phyloP scores from a whole-genome alignment of 2,329 filamentous ascomycete species.

The Paraconiothyrium brasiliense region DNA sequence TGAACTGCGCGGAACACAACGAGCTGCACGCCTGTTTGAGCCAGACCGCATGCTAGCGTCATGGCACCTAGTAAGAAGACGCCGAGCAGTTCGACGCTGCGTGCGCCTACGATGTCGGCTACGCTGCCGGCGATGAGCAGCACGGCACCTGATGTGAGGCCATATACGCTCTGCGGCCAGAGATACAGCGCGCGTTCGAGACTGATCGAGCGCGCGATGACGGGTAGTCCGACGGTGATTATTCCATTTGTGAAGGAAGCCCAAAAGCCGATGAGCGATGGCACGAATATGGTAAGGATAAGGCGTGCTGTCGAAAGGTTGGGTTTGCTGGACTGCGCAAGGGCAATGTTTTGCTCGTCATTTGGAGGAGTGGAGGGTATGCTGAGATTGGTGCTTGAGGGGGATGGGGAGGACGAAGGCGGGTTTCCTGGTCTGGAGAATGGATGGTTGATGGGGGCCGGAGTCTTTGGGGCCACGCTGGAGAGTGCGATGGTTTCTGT shows the following conservation, averaged over 20 bases:
- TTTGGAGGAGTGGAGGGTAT: conserved; percentile 1
- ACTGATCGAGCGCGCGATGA: conserved; percentile 47
- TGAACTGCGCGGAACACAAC: conserved; percentile 58
- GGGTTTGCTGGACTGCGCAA: conserved; percentile 17
- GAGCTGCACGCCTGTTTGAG: conserved; percentile 55
- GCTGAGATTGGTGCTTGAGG: conserved; percentile 6
- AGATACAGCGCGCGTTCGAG: conserved; percentile 44
- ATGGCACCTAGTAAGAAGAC: conserved; percentile 54
- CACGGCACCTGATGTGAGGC: conserved; percentile 58
- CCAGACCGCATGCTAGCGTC: conserved; percentile 58
- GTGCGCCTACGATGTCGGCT: conserved; percentile 60
- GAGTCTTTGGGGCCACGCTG: not conserved
- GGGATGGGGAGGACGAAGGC: not conserved
- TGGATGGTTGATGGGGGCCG: not conserved
- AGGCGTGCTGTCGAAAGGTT: conserved; percentile 24
- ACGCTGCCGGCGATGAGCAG: conserved; percentile 61
- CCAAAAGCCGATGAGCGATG: conserved; percentile 41
- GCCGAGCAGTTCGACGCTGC: conserved; percentile 56
- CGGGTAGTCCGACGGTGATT: conserved; percentile 55
- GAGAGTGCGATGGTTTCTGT: conserved; percentile 8
- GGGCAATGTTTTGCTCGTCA: conserved; percentile 12
- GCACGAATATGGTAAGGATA: conserved; percentile 33
- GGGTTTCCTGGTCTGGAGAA: not conserved
- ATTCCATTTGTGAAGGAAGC: conserved; percentile 50
- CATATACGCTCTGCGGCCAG: conserved; percentile 47